Conservation (phyloP, 108 stramenopile genomes). For the Skeletonema marinoi region DNA sequence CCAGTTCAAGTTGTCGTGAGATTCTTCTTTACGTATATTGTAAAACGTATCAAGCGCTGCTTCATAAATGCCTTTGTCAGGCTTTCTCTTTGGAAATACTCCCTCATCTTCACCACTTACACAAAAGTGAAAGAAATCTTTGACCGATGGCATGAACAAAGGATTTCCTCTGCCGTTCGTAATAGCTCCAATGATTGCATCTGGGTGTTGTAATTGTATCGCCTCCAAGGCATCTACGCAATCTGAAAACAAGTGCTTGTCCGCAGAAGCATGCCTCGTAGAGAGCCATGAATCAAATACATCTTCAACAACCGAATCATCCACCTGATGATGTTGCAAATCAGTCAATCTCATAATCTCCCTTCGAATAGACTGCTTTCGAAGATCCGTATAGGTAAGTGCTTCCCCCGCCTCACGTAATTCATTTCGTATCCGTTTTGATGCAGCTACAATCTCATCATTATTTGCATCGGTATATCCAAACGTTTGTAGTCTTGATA, state of each 20-base stretch:
- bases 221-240: constrained; percentile 34
- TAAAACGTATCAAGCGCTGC: constrained; percentile 38
- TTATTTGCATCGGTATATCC: constrained; percentile 39
- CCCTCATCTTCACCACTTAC: constrained; percentile 72
- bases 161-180: constrained; percentile 80
- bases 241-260: constrained; percentile 55
- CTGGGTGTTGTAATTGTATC: constrained; percentile 37
- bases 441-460: constrained; percentile 42
- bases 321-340: not conserved
- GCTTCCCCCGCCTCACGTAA: constrained; percentile 24
- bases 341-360: constrained; percentile 13
- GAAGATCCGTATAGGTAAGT: constrained; percentile 61
- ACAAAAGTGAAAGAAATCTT: constrained; percentile 67
- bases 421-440: constrained; percentile 50
- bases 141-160: constrained; percentile 52
- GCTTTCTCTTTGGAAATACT: constrained; percentile 66
- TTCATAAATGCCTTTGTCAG: constrained; percentile 65
- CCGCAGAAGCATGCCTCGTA: constrained; percentile 63
- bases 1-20: constrained; percentile 40
- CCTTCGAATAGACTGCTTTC: constrained; percentile 55
- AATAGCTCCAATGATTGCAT: constrained; percentile 62
- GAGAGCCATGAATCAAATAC: constrained; percentile 62
- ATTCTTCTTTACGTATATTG: constrained; percentile 12
- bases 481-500: constrained; percentile 3
- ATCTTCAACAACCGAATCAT: constrained; percentile 34